These are phyloP conservation scores for Thraustochytrium sp. DNA, from an alignment of 352 stramenopile species.

Conservation along the genomic window DNA sequence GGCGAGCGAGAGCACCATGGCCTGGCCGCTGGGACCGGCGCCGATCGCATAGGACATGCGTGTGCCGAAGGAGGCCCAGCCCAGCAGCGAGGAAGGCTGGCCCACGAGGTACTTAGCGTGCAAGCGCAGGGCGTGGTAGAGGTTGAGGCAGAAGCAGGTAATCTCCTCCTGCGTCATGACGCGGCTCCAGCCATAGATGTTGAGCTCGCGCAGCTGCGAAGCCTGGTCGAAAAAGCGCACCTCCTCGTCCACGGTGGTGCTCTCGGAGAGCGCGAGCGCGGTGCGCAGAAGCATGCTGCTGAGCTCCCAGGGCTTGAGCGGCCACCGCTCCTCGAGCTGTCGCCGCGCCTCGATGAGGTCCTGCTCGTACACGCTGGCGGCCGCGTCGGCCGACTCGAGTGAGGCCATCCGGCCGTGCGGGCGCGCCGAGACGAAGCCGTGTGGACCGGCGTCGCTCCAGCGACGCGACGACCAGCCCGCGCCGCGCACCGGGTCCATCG, in stretches of 20 bases:
- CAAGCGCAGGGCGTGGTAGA: constrained; percentile 29
- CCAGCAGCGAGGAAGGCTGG: constrained; percentile 7
- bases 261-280: neutral
- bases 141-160: constrained; percentile 26
- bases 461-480: neutral
- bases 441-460: neutral
- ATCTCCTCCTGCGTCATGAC: constrained; percentile 33
- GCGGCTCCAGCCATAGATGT: neutral
- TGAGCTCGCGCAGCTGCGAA: neutral
- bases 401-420: neutral
- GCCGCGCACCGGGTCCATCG: neutral
- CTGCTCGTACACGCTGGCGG: neutral
- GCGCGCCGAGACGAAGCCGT: neutral
- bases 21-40: neutral
- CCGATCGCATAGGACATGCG: constrained; percentile 18
- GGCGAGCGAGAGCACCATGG: constrained; percentile 31
- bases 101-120: constrained; percentile 34
- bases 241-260: neutral
- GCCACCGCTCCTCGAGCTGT: neutral
- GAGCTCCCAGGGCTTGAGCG: constrained; percentile 16
- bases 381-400: neutral
- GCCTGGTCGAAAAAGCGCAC: constrained; percentile 22
- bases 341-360: neutral
- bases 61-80: constrained; percentile 32
- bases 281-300: constrained; percentile 1